Conservation (phyloP, 768 basidiomycete genomes). For the Calvatia gigantea region DNA sequence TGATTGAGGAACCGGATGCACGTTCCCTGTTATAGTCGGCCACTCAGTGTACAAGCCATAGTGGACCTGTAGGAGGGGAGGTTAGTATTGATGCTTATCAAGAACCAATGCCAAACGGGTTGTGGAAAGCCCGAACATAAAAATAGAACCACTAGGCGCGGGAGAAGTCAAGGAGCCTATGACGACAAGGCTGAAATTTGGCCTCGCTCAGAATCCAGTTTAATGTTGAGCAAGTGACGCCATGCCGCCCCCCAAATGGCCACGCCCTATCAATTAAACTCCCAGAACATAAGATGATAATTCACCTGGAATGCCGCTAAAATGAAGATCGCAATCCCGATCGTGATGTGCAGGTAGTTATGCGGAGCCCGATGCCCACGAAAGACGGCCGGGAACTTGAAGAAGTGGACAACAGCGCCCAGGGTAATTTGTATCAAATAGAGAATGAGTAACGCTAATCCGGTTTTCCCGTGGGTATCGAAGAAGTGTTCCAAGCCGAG, state of each 20-base stretch:
- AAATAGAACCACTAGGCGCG: not conserved
- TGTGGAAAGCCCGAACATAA: not conserved
- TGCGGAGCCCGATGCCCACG: conserved; percentile 42
- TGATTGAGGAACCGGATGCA: conserved; percentile 32
- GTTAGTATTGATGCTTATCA: not conserved
- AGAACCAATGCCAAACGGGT: not conserved
- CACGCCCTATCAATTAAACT: no score
- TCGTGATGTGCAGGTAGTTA: conserved; percentile 50
- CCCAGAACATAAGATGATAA: not conserved
- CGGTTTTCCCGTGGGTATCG: conserved; percentile 50
- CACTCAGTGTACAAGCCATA: conserved; percentile 49
- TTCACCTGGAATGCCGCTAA: conserved; percentile 50
- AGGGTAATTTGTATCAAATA: conserved; percentile 48
- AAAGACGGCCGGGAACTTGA: conserved; percentile 40
- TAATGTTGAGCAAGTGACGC: no score
- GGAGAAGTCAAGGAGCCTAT: no score
- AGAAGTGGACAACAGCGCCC: conserved; percentile 49
- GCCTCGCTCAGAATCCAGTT: no score
- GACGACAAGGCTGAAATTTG: no score
- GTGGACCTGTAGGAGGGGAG: conserved; percentile 34
- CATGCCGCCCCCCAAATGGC: no score
- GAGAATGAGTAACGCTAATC: conserved; percentile 48
- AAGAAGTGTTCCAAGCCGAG: conserved; percentile 29
- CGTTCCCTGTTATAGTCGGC: conserved; percentile 27
- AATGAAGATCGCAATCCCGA: conserved; percentile 53